These are phyloP conservation scores for Starmerella apicola DNA, from an alignment of 805 yeast species.

Conservation along the genomic window DNA sequence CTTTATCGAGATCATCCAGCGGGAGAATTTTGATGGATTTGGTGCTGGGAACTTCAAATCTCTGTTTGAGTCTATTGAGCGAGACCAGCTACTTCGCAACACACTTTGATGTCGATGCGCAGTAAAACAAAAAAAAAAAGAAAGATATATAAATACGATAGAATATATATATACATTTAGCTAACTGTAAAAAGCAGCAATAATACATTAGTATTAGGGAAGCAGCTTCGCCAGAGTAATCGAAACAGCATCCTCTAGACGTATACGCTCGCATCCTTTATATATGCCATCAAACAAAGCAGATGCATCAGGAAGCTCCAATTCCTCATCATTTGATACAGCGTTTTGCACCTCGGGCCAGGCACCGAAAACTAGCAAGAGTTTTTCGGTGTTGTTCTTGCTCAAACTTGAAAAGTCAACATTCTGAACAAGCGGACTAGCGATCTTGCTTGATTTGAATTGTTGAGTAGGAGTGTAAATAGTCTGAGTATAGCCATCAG, in stretches of 20 bases:
- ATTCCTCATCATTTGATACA: slow-evolving; percentile 41
- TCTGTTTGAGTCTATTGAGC: slow-evolving; percentile 65
- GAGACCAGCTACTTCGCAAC: slow-evolving; percentile 62
- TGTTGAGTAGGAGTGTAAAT: slow-evolving; percentile 58
- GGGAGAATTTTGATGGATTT: slow-evolving; percentile 70
- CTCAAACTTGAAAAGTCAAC: background rate
- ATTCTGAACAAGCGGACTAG: slow-evolving; percentile 22
- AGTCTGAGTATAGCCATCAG: slow-evolving; percentile 58
- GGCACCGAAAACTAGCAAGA: slow-evolving; percentile 49
- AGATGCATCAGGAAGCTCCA: slow-evolving; percentile 37
- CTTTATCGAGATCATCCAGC: slow-evolving; percentile 69
- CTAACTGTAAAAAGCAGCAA: background rate
- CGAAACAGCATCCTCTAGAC: slow-evolving; percentile 61
- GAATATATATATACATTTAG: background rate
- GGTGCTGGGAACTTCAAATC: slow-evolving; percentile 85
- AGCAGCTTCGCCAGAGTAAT: slow-evolving; percentile 26
- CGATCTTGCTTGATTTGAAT: slow-evolving; percentile 31
- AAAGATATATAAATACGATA: background rate
- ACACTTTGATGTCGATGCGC: slow-evolving; percentile 28
- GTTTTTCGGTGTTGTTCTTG: slow-evolving; percentile 12
- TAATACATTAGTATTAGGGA: background rate
- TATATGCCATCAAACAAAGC: slow-evolving; percentile 60
- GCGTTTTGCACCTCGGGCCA: slow-evolving; percentile 43
- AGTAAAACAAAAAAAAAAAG: background rate
- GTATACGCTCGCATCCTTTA: slow-evolving; percentile 40